Conservation (phyloP, 768 basidiomycete genomes). For the Glaciozyma antarctica region DNA sequence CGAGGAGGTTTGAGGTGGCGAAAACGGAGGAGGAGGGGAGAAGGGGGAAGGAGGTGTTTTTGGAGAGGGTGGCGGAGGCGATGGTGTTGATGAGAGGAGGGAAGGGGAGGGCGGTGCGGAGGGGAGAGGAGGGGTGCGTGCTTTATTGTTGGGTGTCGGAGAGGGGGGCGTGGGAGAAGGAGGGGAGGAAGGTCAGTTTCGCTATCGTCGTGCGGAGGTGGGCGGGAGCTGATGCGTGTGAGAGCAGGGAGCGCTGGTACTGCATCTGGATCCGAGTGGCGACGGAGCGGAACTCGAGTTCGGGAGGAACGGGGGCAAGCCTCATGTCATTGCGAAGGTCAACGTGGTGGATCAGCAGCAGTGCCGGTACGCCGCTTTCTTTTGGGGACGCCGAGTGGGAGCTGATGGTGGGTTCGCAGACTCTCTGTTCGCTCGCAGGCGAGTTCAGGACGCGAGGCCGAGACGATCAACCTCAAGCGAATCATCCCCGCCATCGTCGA, state of each 20-base stretch:
- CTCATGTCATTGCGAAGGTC: background rate
- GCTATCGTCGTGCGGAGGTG: background rate
- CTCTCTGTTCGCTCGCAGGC: constrained; percentile 2
- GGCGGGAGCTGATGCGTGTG: background rate
- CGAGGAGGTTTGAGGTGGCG: constrained; percentile 64
- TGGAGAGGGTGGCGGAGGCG: constrained; percentile 9
- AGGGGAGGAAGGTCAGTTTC: constrained; percentile 4
- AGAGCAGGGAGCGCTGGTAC: background rate
- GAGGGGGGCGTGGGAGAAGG: constrained; percentile 7
- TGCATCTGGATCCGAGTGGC: constrained; percentile 7
- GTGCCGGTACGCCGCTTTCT: background rate
- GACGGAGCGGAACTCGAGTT: background rate
- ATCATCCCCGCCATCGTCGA: constrained; percentile 15
- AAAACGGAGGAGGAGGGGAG: constrained; percentile 4
- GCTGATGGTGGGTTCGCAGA: background rate
- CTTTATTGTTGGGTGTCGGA: constrained; percentile 20
- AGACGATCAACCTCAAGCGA: constrained; percentile 15
- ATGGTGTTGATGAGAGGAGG: background rate
- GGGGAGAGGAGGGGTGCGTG: constrained; percentile 8
- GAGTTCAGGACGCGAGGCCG: background rate
- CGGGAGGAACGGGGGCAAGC: background rate
- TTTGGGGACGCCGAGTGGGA: background rate
- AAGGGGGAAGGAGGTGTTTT: constrained; percentile 25
- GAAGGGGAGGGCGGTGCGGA: background rate
- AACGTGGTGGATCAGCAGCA: background rate